Evolutionary conservation across 192 early-diverging fungal species (phyloP).

Genomic region (Fimicolochytrium jonesii): DNA sequence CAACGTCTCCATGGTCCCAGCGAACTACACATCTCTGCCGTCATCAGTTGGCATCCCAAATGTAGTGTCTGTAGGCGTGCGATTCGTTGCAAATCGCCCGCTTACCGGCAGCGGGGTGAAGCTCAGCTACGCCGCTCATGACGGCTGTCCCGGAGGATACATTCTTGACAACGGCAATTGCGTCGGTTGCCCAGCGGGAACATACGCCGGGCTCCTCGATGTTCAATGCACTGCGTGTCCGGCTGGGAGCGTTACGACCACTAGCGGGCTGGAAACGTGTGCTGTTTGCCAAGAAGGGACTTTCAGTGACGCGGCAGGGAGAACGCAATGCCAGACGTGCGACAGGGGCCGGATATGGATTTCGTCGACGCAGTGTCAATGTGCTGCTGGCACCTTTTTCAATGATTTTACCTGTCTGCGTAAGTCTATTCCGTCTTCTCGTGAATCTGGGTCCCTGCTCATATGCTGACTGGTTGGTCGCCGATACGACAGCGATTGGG

Average conservation of each 20-base stretch:
- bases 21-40: slow-evolving; percentile 4
- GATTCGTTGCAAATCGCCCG: background rate
- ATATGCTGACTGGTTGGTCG: too few relatives aligned
- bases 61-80: background rate
- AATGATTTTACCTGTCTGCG: slow-evolving; percentile 14
- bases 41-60: slow-evolving; percentile 2
- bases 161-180: background rate
- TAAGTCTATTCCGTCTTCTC: background rate
- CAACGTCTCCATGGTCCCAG: slow-evolving; percentile 1
- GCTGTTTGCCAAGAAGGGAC: background rate
- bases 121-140: slow-evolving; percentile 1
- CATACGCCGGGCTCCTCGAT: background rate
- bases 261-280: background rate
- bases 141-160: slow-evolving; percentile 17
- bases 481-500: too few relatives aligned
- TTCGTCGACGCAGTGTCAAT: background rate
- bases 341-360: slow-evolving; percentile 10
- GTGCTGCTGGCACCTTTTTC: background rate
- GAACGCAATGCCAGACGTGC: background rate
- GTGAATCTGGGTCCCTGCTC: background rate
- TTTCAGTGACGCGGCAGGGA: background rate
- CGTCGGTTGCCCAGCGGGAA: slow-evolving; percentile 5
- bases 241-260: background rate
- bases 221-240: slow-evolving; percentile 7
- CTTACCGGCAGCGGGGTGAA: background rate